These are phyloP conservation scores for Phlebiopsis flavidoalba DNA, from an alignment of 768 basidiomycete genomes.

Conservation along the genomic window DNA sequence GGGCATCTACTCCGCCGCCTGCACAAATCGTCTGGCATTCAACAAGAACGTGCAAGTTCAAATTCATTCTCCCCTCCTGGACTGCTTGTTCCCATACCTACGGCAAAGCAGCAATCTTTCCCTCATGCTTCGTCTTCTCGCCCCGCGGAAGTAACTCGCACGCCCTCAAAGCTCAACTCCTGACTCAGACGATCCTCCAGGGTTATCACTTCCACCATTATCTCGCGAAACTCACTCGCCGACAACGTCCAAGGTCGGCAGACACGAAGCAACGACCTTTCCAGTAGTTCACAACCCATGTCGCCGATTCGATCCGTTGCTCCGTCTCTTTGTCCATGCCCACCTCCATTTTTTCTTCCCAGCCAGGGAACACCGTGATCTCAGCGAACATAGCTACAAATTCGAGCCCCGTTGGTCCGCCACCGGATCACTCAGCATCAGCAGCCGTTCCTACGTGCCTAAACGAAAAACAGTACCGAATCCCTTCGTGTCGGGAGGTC, in stretches of 20 bases:
- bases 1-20: conserved; percentile 10
- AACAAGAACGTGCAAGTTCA: conserved; percentile 6
- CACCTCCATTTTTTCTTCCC: not conserved
- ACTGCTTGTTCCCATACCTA: conserved; percentile 1
- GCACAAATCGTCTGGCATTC: not conserved
- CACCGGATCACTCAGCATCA: not conserved
- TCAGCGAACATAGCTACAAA: not conserved
- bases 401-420: not conserved
- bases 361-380: not conserved
- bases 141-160: not conserved
- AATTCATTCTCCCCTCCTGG: conserved; percentile 11
- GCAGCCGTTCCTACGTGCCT: conserved; percentile 6
- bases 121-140: not conserved
- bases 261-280: not conserved
- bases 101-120: not conserved
- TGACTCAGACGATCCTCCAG: not conserved
- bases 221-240: conserved; percentile 3
- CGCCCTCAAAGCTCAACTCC: conserved; percentile 3
- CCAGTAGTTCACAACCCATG: not conserved
- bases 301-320: not conserved
- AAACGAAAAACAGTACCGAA: conserved; percentile 23
- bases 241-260: not conserved
- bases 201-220: not conserved
- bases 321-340: not conserved
- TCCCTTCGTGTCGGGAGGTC: conserved; percentile 49